Conservation (phyloP, 2,329 filamentous ascomycete genomes). For the Trichoderma cornu-damae region DNA sequence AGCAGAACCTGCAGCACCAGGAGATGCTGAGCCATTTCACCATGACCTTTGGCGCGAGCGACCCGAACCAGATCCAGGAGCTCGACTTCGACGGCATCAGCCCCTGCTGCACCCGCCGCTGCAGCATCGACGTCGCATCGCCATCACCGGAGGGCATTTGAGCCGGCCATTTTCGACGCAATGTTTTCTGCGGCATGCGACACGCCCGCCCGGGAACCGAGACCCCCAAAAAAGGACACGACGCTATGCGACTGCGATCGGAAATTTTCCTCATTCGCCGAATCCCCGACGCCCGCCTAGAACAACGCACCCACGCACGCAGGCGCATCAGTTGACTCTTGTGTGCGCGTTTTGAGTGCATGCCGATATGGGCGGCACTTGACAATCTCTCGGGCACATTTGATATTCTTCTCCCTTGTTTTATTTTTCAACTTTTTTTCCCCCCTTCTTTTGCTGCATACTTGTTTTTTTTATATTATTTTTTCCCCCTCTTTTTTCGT, state of each 20-base stretch:
- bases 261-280: conserved; percentile 16
- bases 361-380: neutral
- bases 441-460: neutral
- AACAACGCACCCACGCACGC: neutral
- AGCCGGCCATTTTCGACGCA: neutral
- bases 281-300: neutral
- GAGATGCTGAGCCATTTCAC: conserved; percentile 43
- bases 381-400: neutral
- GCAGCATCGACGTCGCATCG: conserved; percentile 33
- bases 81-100: conserved; percentile 38
- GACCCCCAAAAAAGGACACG: neutral
- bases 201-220: conserved; percentile 6
- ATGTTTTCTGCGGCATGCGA: neutral
- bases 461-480: too few species aligned
- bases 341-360: neutral
- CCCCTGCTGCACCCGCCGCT: conserved; percentile 40
- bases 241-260: conserved; percentile 10
- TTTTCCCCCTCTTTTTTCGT: neutral
- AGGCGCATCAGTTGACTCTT: neutral
- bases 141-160: neutral
- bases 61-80: conserved; percentile 31
- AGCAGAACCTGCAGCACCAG: conserved; percentile 43
- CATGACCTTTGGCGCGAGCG: conserved; percentile 42
- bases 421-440: neutral
- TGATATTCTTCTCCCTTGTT: neutral